Base-by-base conservation (phyloP, 2,329 filamentous ascomycete genomes). In the Neonectria faginata region DNA sequence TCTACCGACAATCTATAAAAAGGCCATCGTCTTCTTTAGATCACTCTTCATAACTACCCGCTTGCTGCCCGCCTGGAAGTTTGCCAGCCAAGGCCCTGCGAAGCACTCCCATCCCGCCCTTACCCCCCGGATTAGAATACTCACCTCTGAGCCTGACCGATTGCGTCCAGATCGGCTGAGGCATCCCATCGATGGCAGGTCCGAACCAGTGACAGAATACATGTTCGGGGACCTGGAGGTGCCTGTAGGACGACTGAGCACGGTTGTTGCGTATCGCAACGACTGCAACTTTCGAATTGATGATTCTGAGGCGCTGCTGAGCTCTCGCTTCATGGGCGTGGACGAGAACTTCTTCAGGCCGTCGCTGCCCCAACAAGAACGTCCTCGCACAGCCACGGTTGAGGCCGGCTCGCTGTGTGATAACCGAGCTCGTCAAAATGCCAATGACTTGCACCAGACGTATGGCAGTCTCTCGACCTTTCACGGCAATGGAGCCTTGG, bases 1-100 rank as follows among this genome's bases (percentile, higher is more conserved):
- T 33, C 82, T 98, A 56, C 94, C 96, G 14, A 95, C 93, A 57
- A 90, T 97, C 63, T 99, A 99, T 85, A 99, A 99, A 82, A 96
- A 97, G 81, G 93, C 92, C 73, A 97, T 99, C 68, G 92, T 98
- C 70, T 89, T 97, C 72, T 97, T 98, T 80, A 88, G 96, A 65
- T 94, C 94, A 2, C 85, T 99, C 50, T 97, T 92, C 78, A 89
- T 92, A 54, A 92, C 92, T 59, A 88, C 93, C 44, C 91, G 92
- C 72, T 87, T 97, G 66, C 82, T 97, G 66, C 96, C 96, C 2
- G 89, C 92, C 25, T 97, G 92, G 90, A 97, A 91, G 80, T 91
- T 97, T 74, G 89, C 85, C 44, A 87, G 91, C 74, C 91, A 92
- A 73, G 89, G 88, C 55, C 85, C 92, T 67, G 87, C 88, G 20